A percentile compares a stretch with the other conserved stretches of the same genome.
These are phyloP conservation scores for Lagenidium sp. DNA, from an alignment of 352 stramenopile species.

Conservation along the genomic window DNA sequence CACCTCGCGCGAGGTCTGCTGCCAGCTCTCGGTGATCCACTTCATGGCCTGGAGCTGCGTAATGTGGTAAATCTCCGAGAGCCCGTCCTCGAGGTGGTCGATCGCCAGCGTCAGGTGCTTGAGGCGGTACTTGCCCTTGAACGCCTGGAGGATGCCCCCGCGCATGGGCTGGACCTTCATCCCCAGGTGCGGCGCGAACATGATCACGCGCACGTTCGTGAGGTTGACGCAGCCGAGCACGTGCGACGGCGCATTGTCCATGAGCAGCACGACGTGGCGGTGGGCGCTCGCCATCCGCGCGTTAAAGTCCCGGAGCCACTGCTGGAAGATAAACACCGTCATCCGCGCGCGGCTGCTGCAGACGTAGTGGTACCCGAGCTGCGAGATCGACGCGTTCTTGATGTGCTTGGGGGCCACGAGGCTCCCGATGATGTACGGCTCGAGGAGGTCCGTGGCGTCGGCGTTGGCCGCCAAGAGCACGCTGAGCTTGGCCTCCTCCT, in stretches of 20 bases:
- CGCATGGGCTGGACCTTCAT: slow-evolving; percentile 86
- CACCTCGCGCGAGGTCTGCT: slow-evolving; percentile 66
- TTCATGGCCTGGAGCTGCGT: slow-evolving; percentile 83
- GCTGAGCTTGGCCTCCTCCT: slow-evolving; percentile 58
- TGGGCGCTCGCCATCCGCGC: slow-evolving; percentile 79
- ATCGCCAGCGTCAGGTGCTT: slow-evolving; percentile 81
- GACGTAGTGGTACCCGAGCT: slow-evolving; percentile 83
- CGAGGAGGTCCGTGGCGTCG: slow-evolving; percentile 70
- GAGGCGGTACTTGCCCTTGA: slow-evolving; percentile 83
- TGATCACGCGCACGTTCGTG: slow-evolving; percentile 83
- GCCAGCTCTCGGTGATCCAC: slow-evolving; percentile 81
- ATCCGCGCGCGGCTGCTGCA: slow-evolving; percentile 77
- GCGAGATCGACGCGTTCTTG: slow-evolving; percentile 71
- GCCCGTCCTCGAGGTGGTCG: slow-evolving; percentile 70
- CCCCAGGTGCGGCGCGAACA: slow-evolving; percentile 71
- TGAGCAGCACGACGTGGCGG: slow-evolving; percentile 72
- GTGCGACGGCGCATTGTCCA: slow-evolving; percentile 83
- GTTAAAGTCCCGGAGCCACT: slow-evolving; percentile 83
- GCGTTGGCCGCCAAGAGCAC: slow-evolving; percentile 71
- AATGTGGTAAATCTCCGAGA: slow-evolving; percentile 70
- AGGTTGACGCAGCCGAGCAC: slow-evolving; percentile 71
- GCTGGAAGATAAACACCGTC: slow-evolving; percentile 86
- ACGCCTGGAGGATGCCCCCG: slow-evolving; percentile 67
- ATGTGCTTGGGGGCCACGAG: slow-evolving; percentile 66
- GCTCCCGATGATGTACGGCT: slow-evolving; percentile 81